Percentiles rank a stretch among this genome's conserved stretches.
Conservation (phyloP, 352 stramenopile genomes). For the Globisporangium nodosum region DNA sequence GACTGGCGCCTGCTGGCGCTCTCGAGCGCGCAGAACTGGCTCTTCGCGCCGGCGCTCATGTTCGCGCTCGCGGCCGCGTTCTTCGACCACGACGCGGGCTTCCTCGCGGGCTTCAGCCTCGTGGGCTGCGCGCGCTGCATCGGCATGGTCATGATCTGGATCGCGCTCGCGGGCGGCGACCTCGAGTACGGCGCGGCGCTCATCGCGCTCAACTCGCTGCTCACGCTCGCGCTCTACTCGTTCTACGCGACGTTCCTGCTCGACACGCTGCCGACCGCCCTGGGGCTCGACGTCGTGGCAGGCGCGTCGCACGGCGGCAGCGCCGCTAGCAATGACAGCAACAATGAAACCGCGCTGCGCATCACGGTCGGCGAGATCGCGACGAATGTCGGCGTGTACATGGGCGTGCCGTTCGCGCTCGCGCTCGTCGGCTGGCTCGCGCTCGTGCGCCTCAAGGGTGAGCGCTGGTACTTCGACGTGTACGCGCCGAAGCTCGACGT, state of each 20-base stretch:
- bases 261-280: conserved; percentile 31
- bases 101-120: conserved; percentile 61
- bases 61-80: conserved; percentile 39
- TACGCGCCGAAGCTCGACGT: no score
- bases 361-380: conserved; percentile 42
- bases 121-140: conserved; percentile 71
- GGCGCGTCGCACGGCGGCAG: no score
- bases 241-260: conserved; percentile 54
- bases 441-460: conserved; percentile 28
- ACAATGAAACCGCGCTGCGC: conserved; percentile 18
- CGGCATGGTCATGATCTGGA: conserved; percentile 85
- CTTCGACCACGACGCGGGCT: conserved; percentile 38
- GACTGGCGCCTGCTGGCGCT: conserved; percentile 47
- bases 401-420: conserved; percentile 47
- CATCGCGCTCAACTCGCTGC: conserved; percentile 63
- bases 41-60: conserved; percentile 49
- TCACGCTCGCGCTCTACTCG: conserved; percentile 59
- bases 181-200: conserved; percentile 63
- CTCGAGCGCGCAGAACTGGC: conserved; percentile 58
- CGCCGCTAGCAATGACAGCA: not conserved
- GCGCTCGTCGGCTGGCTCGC: conserved; percentile 37
- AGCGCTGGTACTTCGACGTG: conserved; percentile 28
- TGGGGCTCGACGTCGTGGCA: conserved; percentile 18
- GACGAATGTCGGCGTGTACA: conserved; percentile 59
- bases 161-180: conserved; percentile 50